A percentile compares a stretch with the other conserved stretches of the same genome.
These are phyloP conservation scores for Mycena galopus DNA, from an alignment of 768 basidiomycete species.

Conservation along the genomic window DNA sequence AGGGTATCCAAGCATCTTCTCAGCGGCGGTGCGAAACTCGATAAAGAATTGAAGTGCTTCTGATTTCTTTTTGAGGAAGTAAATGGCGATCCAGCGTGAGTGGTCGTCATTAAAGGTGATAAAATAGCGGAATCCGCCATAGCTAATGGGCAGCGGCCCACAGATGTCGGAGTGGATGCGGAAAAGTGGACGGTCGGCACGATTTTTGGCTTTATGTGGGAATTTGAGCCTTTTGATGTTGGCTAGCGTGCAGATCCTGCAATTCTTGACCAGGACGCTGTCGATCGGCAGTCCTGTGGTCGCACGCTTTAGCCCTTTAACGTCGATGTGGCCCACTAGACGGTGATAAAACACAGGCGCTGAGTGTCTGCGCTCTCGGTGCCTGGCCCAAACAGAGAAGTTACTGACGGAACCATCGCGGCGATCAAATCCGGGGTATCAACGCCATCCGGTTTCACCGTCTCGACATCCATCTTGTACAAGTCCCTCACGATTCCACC, in stretches of 20 bases:
- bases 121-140: constrained; percentile 38
- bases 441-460: background rate
- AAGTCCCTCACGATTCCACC: constrained; percentile 23
- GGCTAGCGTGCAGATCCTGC: constrained; percentile 29
- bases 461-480: constrained; percentile 29
- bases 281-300: constrained; percentile 29
- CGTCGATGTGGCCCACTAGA: constrained; percentile 38
- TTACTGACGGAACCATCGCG: constrained; percentile 17
- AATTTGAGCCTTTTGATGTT: constrained; percentile 32
- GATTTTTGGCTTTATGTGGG: constrained; percentile 11
- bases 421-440: constrained; percentile 14
- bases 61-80: constrained; percentile 18
- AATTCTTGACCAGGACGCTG: constrained; percentile 23
- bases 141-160: constrained; percentile 27
- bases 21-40: constrained; percentile 16
- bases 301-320: constrained; percentile 36
- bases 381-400: constrained; percentile 19
- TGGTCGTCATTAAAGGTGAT: constrained; percentile 44
- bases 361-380: background rate
- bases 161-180: constrained; percentile 38
- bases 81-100: constrained; percentile 21
- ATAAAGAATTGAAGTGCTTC: constrained; percentile 20
- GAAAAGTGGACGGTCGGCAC: constrained; percentile 27
- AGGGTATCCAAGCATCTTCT: background rate
- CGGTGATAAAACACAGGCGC: constrained; percentile 26